Evolutionary conservation across 2,329 filamentous ascomycete genomes (phyloP), one percentile per base, ranked within the genome.

Genomic region (Cladosporium oxysporum): DNA sequence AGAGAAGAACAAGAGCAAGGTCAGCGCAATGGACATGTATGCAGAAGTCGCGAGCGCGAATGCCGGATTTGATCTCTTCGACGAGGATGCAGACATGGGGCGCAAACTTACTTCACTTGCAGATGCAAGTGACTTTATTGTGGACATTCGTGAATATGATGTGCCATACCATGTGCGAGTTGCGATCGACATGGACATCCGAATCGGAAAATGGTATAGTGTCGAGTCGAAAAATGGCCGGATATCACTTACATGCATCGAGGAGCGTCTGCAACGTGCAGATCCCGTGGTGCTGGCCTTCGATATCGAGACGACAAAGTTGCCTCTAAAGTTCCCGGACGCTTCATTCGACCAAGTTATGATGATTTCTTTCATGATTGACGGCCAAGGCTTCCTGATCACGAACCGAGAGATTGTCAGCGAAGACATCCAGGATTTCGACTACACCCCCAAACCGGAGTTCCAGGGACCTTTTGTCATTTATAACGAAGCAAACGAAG

Each of bases 351-450:
- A 99, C 80, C 94, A 97, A 77, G 90, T 99, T 75, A 99, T 99
- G 93, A 99, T 99, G 95, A 94, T 99, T 77, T 99, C 96, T 35
- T 99, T 99, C 82, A 99, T 99, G 96, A 98, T 99, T 73, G 95
- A 99, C 73, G 96, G 95, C 0, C 93, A 97, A 79, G 95, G 95
- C 5, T 99, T 98, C 73, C 83, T 99, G 41, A 98, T 99, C 78
- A 99, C 95, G 5, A 99, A 99, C 76, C 88, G 96, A 74, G 93
- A 98, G 76, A 96, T 99, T 67, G 93, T 99, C 11, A 97, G 94
- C 0, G 94, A 99, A 78, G 93, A 99, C 74, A 99, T 99, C 76
- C 85, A 90, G 66, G 95, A 99, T 77, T 99, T 99, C 75, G 96
- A 99, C 75, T 99, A 99, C 78, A 99, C 95, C 0, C 96, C 95